phyloP scores from a whole-genome alignment of 2,329 filamentous ascomycete species.

The Zymoseptoria brevis region DNA sequence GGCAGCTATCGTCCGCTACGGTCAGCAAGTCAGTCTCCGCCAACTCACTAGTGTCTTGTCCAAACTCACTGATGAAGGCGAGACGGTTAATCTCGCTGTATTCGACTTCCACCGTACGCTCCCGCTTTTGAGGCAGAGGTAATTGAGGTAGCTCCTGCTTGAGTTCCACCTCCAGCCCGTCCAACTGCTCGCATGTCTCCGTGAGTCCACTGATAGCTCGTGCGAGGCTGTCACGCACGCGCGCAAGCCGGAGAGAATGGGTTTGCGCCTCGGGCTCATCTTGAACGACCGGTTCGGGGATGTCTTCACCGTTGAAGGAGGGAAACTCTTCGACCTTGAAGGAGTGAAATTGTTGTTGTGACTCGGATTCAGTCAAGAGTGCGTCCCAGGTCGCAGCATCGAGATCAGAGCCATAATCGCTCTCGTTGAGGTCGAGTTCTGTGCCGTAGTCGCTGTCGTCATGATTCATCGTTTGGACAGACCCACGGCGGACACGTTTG shows the following conservation, averaged over 20 bases:
- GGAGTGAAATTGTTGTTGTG: constrained; percentile 15
- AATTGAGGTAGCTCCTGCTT: background rate
- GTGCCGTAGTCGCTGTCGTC: constrained; percentile 7
- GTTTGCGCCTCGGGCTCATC: constrained; percentile 16
- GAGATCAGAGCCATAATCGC: constrained; percentile 59
- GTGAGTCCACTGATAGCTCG: constrained; percentile 2
- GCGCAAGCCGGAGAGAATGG: constrained; percentile 13
- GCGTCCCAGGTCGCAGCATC: constrained; percentile 48
- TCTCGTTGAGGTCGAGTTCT: constrained; percentile 26
- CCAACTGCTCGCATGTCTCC: background rate
- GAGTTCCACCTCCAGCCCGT: background rate
- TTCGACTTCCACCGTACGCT: constrained; percentile 35
- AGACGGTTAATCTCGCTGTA: constrained; percentile 33
- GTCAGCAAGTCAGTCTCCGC: constrained; percentile 22
- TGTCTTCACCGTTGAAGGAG: constrained; percentile 5
- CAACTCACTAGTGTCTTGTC: background rate
- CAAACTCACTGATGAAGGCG: constrained; percentile 26
- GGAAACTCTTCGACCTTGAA: constrained; percentile 1
- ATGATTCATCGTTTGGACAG: background rate
- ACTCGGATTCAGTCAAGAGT: constrained; percentile 41
- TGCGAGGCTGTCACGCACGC: constrained; percentile 6
- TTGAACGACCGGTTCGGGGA: constrained; percentile 17
- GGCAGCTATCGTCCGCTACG: constrained; percentile 23
- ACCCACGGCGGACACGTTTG: background rate
- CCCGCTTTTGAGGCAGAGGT: background rate